Percentiles rank a stretch among this genome's conserved stretches.
These are phyloP conservation scores for Lipomyces sp. DNA, from an alignment of 805 yeast species.

Conservation along the genomic window DNA sequence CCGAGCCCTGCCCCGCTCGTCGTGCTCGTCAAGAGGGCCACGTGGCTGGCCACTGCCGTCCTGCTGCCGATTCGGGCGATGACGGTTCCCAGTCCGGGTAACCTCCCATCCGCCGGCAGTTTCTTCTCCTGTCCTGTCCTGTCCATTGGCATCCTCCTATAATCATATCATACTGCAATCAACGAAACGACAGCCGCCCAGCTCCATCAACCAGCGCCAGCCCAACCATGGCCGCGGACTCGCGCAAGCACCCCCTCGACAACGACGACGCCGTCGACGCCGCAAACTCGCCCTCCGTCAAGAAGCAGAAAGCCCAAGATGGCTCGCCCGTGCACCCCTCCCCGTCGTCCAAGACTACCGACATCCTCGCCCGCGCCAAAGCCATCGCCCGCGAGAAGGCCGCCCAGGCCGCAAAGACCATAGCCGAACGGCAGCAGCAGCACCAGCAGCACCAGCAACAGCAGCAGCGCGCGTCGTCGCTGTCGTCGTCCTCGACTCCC, in stretches of 20 bases:
- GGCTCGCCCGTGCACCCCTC: slow-evolving; percentile 17
- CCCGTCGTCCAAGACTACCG: slow-evolving; percentile 5
- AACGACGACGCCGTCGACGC: slow-evolving; percentile 1
- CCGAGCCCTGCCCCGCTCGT: no score
- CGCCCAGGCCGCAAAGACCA: slow-evolving; percentile 13
- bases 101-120: no score
- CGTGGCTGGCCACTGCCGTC: no score
- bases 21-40: no score
- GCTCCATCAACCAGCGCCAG: no score
- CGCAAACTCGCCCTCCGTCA: slow-evolving; percentile 9
- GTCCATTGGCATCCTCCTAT: no score
- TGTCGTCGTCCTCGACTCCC: slow-evolving; percentile 10
- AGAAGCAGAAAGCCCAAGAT: slow-evolving; percentile 20
- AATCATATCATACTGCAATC: no score
- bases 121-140: no score
- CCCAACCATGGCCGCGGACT: no score
- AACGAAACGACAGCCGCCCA: no score
- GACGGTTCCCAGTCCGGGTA: no score
- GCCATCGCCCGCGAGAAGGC: slow-evolving; percentile 28
- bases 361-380: slow-evolving; percentile 16
- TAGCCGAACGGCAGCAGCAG: slow-evolving; percentile 12
- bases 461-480: slow-evolving; percentile 9
- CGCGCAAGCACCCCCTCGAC: slow-evolving; percentile 15
- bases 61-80: no score
- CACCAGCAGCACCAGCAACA: slow-evolving; percentile 18